A percentile compares a stretch with the other conserved stretches of the same genome.
phyloP scores from a whole-genome alignment of 257 asterid species.

The Solanum paucissectum region DNA sequence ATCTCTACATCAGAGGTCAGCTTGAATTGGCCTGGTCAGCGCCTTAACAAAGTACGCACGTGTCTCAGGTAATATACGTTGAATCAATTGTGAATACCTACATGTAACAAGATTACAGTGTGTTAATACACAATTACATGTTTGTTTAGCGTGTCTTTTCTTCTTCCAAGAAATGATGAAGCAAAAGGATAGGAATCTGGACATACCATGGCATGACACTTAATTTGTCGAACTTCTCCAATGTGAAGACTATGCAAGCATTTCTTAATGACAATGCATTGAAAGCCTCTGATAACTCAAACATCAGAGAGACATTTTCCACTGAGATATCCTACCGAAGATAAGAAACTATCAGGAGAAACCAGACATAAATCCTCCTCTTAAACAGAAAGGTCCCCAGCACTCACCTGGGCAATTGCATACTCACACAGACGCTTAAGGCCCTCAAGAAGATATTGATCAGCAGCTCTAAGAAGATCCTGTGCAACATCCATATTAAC shows the following conservation, averaged over 20 bases:
- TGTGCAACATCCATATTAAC: constrained; percentile 55
- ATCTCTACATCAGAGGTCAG: constrained; percentile 31
- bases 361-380: constrained; percentile 1
- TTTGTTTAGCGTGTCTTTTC: neutral
- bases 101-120: neutral
- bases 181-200: neutral
- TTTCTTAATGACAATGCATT: constrained; percentile 69
- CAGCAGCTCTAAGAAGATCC: constrained; percentile 69
- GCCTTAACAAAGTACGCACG: constrained; percentile 58
- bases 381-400: neutral
- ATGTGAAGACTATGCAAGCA: constrained; percentile 68
- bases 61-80: constrained; percentile 69
- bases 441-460: constrained; percentile 70
- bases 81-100: constrained; percentile 74
- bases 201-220: constrained; percentile 59
- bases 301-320: constrained; percentile 79
- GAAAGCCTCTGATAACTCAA: constrained; percentile 84
- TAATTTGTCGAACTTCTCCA: constrained; percentile 68
- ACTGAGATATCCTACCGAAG: constrained; percentile 60
- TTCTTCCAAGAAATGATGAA: neutral
- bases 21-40: constrained; percentile 45
- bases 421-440: constrained; percentile 66
- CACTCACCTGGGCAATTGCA: constrained; percentile 63
- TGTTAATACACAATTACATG: neutral
- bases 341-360: constrained; percentile 15